Percentiles rank a stretch among this genome's conserved stretches.
phyloP scores from a whole-genome alignment of 495 filamentous ascomycete genomes.

The Hypoxylon perforatum region DNA sequence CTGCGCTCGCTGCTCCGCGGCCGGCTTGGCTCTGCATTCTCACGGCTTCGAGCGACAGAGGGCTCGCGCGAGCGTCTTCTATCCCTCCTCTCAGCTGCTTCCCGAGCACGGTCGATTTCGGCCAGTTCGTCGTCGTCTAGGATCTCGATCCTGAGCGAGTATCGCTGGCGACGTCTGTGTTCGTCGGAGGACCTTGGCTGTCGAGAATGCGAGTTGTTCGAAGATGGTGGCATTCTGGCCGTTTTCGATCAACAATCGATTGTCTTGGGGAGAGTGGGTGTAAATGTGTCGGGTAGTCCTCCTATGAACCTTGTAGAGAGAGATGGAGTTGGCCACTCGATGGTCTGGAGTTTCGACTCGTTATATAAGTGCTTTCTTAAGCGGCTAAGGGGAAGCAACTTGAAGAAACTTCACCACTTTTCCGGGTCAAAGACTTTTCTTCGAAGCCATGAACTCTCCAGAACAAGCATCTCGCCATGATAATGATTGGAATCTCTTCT shows the following conservation, averaged over 20 bases:
- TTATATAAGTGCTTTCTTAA: no score
- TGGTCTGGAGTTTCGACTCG: no score
- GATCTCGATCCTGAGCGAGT: conserved; percentile 26
- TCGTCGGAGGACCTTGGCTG: conserved; percentile 6
- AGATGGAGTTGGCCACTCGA: no score
- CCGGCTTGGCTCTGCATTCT: background rate
- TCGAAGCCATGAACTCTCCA: background rate
- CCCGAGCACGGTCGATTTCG: background rate
- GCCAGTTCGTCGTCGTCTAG: conserved; percentile 21
- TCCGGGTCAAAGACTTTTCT: background rate
- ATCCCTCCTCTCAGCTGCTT: background rate
- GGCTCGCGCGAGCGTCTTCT: background rate
- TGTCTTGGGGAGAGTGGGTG: background rate
- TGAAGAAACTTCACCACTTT: background rate
- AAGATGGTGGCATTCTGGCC: conserved; percentile 7
- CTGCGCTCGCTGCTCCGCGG: background rate
- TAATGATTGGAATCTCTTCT: background rate
- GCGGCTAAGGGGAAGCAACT: background rate
- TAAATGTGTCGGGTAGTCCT: no score
- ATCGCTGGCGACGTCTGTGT: conserved; percentile 15
- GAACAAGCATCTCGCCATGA: background rate
- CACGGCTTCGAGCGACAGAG: background rate
- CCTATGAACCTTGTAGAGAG: no score
- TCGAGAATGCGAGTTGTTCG: background rate
- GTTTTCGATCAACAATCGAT: background rate